Evolutionary conservation across 257 asterid species (phyloP), one percentile per base, ranked within the genome.

Genomic region (Haberlea rhodopensis): DNA sequence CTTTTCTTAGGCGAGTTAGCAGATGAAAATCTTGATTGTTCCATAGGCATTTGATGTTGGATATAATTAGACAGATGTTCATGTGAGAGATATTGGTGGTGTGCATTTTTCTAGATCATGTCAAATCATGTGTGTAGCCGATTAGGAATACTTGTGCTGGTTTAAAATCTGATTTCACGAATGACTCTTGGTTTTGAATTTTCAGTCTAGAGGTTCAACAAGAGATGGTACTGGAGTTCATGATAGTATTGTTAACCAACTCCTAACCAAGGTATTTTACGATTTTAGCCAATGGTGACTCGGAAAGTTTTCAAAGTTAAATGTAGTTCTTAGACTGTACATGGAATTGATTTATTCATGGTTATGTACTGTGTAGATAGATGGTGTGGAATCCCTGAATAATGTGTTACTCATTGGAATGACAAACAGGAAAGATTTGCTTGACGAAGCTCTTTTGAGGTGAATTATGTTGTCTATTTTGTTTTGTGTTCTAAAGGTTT

Each of bases 201-300:
- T 73, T 80, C 91, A 92, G 99, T 81, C 99, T 57, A 87, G 99
- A 83, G 99, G 99, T 72, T 92, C 99, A 60, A 92, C 96, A 68
- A 84, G 96, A 80, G 99, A 92, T 67, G 99, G 97, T 43, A 92
- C 99, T 75, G 99, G 99, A 78, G 99, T 92, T 25, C 99, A 92
- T 71, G 99, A 92, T 82, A 87, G 96, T 82, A 89, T 92, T 79
- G 99, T 92, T 28, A 92, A 92, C 75, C 99, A 92, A 82, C 94
- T 92, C 53, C n/a, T n/a, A n/a, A n/a, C n/a, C n/a, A n/a, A n/a
- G n/a, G n/a, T n/a, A n/a, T n/a, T n/a, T n/a, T n/a, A n/a, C n/a
- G n/a, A n/a, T n/a, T n/a, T n/a, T n/a, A n/a, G n/a, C n/a, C n/a
- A n/a, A n/a, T n/a, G n/a, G n/a, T n/a, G n/a, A n/a, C n/a, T n/a